A percentile compares a stretch with the other conserved stretches of the same genome.
phyloP scores from a whole-genome alignment of 768 basidiomycete species.

The Coprinopsis strossmayeri region DNA sequence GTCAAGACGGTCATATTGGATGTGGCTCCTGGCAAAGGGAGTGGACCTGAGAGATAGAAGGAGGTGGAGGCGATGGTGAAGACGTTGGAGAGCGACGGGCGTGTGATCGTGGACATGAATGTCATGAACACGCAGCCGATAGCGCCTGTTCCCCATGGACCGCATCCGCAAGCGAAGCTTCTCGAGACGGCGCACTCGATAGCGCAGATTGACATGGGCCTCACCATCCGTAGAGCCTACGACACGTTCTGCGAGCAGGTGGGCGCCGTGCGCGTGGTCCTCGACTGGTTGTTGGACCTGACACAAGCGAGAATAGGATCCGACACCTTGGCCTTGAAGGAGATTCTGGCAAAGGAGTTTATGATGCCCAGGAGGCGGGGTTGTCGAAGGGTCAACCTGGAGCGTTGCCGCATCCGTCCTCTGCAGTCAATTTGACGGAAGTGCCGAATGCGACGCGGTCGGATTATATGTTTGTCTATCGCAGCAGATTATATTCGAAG shows the following conservation, averaged over 20 bases:
- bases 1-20: slow-evolving; percentile 70
- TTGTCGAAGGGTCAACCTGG: slow-evolving; percentile 7
- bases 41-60: slow-evolving; percentile 36
- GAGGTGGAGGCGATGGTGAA: slow-evolving; percentile 48
- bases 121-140: slow-evolving; percentile 8
- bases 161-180: slow-evolving; percentile 28
- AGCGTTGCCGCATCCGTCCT: slow-evolving; percentile 17
- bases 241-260: slow-evolving; percentile 89
- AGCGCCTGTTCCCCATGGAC: slow-evolving; percentile 25
- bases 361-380: slow-evolving; percentile 46
- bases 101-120: slow-evolving; percentile 79
- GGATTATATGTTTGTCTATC: slow-evolving; percentile 75
- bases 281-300: slow-evolving; percentile 81
- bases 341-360: slow-evolving; percentile 66
- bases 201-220: slow-evolving; percentile 83
- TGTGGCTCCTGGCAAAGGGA: slow-evolving; percentile 34
- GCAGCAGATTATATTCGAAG: slow-evolving; percentile 52
- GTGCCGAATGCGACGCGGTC: slow-evolving; percentile 52
- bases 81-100: slow-evolving; percentile 67
- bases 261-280: slow-evolving; percentile 70
- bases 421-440: slow-evolving; percentile 33
- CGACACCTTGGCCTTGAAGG: slow-evolving; percentile 62
- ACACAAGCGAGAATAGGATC: slow-evolving; percentile 61
- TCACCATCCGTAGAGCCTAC: slow-evolving; percentile 80
- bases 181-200: slow-evolving; percentile 77